These are phyloP conservation scores for Hypocreales sp. DNA, from an alignment of 2,329 filamentous ascomycete genomes.

Conservation along the genomic window DNA sequence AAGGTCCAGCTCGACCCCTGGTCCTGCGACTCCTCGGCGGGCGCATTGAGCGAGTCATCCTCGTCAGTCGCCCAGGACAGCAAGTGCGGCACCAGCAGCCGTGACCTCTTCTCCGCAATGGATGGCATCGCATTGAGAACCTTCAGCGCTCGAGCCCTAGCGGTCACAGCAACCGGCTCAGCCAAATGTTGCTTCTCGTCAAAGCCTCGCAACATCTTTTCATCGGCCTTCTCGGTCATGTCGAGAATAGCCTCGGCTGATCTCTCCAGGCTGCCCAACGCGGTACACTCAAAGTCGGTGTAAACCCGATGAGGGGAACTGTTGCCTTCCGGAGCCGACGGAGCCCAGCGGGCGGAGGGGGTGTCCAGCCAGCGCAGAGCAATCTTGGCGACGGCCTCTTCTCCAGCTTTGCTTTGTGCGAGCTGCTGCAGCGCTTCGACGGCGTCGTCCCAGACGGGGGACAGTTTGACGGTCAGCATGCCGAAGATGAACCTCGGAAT, in stretches of 20 bases:
- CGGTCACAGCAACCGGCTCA: constrained; percentile 33
- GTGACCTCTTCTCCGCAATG: constrained; percentile 74
- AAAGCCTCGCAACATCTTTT: constrained; percentile 48
- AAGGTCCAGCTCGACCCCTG: constrained; percentile 45
- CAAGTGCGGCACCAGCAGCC: constrained; percentile 72
- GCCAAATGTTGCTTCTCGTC: constrained; percentile 44
- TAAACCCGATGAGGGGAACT: constrained; percentile 22
- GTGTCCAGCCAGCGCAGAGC: constrained; percentile 64
- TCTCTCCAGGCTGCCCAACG: constrained; percentile 44
- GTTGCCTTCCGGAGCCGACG: constrained; percentile 19
- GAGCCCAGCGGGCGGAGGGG: constrained; percentile 38
- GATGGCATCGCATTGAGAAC: constrained; percentile 59
- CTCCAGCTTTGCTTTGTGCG: constrained; percentile 52
- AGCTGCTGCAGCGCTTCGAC: constrained; percentile 63
- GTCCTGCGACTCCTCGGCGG: constrained; percentile 19
- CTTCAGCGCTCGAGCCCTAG: constrained; percentile 64
- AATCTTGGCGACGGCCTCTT: constrained; percentile 54
- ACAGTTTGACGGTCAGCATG: constrained; percentile 69
- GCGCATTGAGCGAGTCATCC: constrained; percentile 21
- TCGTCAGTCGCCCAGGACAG: constrained; percentile 58
- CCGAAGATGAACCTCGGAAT: constrained; percentile 80
- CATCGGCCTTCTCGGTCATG: constrained; percentile 34
- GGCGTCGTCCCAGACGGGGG: constrained; percentile 78
- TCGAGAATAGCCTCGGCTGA: constrained; percentile 35
- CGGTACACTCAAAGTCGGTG: constrained; percentile 76